Evolutionary conservation across 768 basidiomycete genomes (phyloP).

Genomic region (Trametes sanguinea): DNA sequence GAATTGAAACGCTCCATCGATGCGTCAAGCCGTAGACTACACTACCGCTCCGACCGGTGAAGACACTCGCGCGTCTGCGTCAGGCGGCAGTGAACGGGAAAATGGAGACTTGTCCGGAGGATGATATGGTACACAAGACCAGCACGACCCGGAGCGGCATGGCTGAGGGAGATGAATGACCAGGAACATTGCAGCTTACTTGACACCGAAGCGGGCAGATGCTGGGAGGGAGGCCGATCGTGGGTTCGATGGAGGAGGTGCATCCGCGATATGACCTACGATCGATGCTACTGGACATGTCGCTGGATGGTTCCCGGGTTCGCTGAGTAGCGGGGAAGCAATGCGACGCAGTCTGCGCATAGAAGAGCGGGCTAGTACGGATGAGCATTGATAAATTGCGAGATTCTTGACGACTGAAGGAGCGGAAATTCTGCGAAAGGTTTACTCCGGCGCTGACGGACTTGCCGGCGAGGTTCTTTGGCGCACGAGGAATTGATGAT

Average conservation of each 20-base stretch:
- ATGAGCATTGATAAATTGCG: constrained; percentile 10
- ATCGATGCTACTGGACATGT: background rate
- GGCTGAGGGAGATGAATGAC: background rate
- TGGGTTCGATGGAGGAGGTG: background rate
- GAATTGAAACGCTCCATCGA: background rate
- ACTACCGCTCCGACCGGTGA: constrained; percentile 4
- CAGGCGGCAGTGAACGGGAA: background rate
- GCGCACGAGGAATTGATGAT: too few species aligned
- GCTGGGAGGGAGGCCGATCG: constrained; percentile 2
- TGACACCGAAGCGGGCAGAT: constrained; percentile 13
- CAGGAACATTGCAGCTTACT: constrained; percentile 12
- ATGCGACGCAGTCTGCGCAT: background rate
- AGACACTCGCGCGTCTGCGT: background rate
- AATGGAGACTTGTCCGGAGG: background rate
- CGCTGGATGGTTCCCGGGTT: background rate
- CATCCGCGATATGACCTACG: background rate
- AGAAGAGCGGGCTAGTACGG: background rate
- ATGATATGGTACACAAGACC: background rate
- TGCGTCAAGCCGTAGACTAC: background rate
- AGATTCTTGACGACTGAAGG: background rate
- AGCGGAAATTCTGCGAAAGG: too few species aligned
- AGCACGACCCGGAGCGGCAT: background rate
- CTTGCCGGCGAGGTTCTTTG: too few species aligned
- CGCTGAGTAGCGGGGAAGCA: background rate
- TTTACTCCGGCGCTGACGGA: too few species aligned